Evolutionary conservation across 495 filamentous ascomycete species (phyloP).

Genomic region (Aspergillus nanangensis): DNA sequence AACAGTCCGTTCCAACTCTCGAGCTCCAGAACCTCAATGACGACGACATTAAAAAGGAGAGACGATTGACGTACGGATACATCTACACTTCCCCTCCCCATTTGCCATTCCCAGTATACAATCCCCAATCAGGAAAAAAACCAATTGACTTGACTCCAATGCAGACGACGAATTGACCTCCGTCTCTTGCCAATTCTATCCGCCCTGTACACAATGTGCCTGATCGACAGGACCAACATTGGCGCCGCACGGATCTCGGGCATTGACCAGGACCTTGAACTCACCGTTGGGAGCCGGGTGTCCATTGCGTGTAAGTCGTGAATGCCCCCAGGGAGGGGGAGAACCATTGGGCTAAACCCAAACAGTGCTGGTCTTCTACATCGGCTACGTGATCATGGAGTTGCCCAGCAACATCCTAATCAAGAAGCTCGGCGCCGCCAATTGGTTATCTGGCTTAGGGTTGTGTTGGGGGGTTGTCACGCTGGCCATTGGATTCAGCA

Average conservation of each 20-base stretch:
- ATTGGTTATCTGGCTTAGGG: background rate
- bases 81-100: too few relatives aligned
- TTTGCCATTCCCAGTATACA: too few relatives aligned
- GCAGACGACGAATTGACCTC: background rate
- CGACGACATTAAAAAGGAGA: background rate
- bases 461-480: background rate
- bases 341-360: background rate
- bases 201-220: background rate
- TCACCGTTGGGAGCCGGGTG: background rate
- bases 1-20: background rate
- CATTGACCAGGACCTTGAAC: background rate
- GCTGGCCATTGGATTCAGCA: background rate
- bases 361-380: background rate
- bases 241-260: background rate
- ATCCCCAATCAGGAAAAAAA: background rate
- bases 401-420: background rate
- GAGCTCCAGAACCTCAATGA: background rate
- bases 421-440: background rate
- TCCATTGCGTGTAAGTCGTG: background rate
- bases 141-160: background rate
- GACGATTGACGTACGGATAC: background rate
- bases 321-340: background rate
- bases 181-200: background rate
- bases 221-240: background rate
- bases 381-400: background rate